phyloP scores from a whole-genome alignment of 1,139 yeast genomes.

The Taphrina deformans region DNA sequence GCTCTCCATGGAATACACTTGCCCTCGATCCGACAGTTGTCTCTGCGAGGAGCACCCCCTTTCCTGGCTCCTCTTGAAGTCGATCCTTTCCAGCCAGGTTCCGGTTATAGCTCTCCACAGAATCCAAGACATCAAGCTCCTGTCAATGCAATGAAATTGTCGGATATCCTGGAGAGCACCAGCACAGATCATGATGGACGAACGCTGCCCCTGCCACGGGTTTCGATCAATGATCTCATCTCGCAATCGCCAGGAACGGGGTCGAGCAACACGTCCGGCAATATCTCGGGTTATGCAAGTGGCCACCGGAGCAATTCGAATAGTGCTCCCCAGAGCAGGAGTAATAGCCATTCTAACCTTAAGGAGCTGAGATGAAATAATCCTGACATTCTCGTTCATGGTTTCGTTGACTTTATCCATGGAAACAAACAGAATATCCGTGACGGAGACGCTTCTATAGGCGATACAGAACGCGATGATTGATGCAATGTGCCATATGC shows the following conservation, averaged over 20 bases:
- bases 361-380: slow-evolving; percentile 4
- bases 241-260: slow-evolving; percentile 2
- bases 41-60: slow-evolving; percentile 46
- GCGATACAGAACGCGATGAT: neutral
- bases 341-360: slow-evolving; percentile 13
- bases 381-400: too few relatives aligned
- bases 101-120: slow-evolving; percentile 28
- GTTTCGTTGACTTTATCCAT: too few relatives aligned
- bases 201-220: slow-evolving; percentile 29
- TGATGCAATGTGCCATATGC: neutral
- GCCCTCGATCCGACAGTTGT: slow-evolving; percentile 48
- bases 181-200: slow-evolving; percentile 18
- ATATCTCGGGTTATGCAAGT: neutral
- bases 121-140: slow-evolving; percentile 26
- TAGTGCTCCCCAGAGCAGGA: slow-evolving; percentile 12
- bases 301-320: slow-evolving; percentile 1
- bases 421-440: too few relatives aligned
- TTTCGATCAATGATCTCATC: slow-evolving; percentile 20
- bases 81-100: slow-evolving; percentile 33
- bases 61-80: slow-evolving; percentile 46
- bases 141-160: slow-evolving; percentile 19
- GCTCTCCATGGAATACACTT: slow-evolving; percentile 45
- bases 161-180: slow-evolving; percentile 27
- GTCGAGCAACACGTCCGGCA: slow-evolving; percentile 3
- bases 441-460: too few relatives aligned